These are phyloP conservation scores for Suillus discolor DNA, from an alignment of 768 basidiomycete species.

Conservation along the genomic window DNA sequence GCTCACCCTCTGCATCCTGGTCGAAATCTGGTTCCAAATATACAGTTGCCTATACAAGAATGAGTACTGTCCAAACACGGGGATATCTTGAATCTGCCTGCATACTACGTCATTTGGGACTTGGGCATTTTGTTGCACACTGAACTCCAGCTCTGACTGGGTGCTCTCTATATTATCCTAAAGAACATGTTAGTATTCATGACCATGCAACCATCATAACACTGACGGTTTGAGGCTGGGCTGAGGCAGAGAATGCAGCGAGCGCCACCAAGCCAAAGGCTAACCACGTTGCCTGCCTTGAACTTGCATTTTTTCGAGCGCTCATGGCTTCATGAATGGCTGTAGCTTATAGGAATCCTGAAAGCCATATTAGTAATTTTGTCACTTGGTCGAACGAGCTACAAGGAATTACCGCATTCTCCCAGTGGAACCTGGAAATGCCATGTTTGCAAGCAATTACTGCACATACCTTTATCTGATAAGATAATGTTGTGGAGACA, in stretches of 20 bases:
- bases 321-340: constrained; percentile 20
- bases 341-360: background rate
- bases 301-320: constrained; percentile 22
- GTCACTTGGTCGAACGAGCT: background rate
- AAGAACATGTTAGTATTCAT: background rate
- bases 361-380: background rate
- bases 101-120: constrained; percentile 3
- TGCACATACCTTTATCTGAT: too few relatives aligned
- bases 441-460: too few relatives aligned
- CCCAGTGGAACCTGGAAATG: too few relatives aligned
- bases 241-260: constrained; percentile 46
- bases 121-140: background rate
- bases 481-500: background rate
- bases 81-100: background rate
- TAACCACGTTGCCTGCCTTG: constrained; percentile 52
- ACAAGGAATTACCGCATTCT: background rate
- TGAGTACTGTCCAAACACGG: background rate
- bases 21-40: constrained; percentile 33
- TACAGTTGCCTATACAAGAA: constrained; percentile 18
- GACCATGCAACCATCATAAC: background rate
- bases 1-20: constrained; percentile 54
- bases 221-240: constrained; percentile 30
- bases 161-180: background rate
- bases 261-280: constrained; percentile 61
- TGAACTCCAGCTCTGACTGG: background rate